These are phyloP conservation scores for Boletus smithii DNA, from an alignment of 1,284 basidiomycete species.

Conservation along the genomic window DNA sequence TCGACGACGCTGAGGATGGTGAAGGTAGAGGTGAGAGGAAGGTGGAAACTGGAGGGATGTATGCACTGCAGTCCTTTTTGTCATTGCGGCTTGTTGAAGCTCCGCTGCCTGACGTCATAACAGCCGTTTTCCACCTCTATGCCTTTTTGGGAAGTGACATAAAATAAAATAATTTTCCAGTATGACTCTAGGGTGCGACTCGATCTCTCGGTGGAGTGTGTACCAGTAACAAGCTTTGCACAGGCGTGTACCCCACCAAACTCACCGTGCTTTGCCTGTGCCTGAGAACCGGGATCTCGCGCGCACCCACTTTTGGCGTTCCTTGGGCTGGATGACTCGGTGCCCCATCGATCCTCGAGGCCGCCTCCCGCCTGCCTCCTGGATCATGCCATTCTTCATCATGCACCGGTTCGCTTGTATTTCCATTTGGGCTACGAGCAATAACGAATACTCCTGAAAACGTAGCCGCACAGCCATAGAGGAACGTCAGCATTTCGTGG, in stretches of 20 bases:
- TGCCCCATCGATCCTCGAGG: constrained; percentile 34
- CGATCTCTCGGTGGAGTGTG: constrained; percentile 60
- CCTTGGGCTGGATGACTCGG: constrained; percentile 44
- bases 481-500: constrained; percentile 82
- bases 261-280: constrained; percentile 54
- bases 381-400: constrained; percentile 29
- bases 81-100: constrained; percentile 30
- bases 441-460: constrained; percentile 86
- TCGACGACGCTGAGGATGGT: constrained; percentile 7
- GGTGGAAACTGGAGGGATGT: constrained; percentile 8
- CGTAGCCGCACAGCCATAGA: constrained; percentile 80
- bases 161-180: neutral
- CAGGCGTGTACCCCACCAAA: constrained; percentile 67
- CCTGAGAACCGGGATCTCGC: constrained; percentile 44
- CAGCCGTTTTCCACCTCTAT: constrained; percentile 3
- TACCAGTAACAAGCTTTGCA: constrained; percentile 64
- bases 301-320: constrained; percentile 40
- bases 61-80: constrained; percentile 33
- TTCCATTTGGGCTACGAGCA: constrained; percentile 48
- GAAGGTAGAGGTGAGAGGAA: constrained; percentile 1
- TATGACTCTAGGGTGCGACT: neutral
- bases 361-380: constrained; percentile 31
- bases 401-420: constrained; percentile 23
- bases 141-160: constrained; percentile 9
- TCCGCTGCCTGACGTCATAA: constrained; percentile 35